Conservation (phyloP, 2,329 filamentous ascomycete species). For the Pestalotiopsis sp. region DNA sequence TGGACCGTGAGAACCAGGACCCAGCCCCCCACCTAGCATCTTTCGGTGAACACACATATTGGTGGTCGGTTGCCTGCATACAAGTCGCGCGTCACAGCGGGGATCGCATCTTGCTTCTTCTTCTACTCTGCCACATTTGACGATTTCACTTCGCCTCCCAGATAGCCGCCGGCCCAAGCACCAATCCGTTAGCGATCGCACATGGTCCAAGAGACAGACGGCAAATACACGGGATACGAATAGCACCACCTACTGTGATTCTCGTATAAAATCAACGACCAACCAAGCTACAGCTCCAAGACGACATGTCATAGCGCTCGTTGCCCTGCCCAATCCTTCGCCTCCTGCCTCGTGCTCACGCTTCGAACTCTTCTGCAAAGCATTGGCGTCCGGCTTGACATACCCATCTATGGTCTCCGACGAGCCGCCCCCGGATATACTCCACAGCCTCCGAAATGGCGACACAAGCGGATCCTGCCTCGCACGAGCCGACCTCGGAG, state of each 20-base stretch:
- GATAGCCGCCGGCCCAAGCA: neutral
- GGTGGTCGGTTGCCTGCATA: slow-evolving; percentile 22
- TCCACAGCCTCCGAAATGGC: slow-evolving; percentile 29
- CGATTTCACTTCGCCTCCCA: neutral
- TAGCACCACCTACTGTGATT: neutral
- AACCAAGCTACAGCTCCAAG: slow-evolving; percentile 3
- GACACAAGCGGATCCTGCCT: slow-evolving; percentile 24
- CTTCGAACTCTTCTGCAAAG: slow-evolving; percentile 24
- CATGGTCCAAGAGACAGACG: neutral
- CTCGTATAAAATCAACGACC: slow-evolving; percentile 10
- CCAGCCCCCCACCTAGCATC: slow-evolving; percentile 21
- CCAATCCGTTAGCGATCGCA: neutral
- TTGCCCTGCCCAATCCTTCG: slow-evolving; percentile 16
- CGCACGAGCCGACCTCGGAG: slow-evolving; percentile 26
- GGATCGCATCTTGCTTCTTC: slow-evolving; percentile 4
- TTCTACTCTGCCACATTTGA: slow-evolving; percentile 1
- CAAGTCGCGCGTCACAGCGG: slow-evolving; percentile 18
- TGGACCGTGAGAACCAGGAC: neutral
- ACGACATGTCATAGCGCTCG: slow-evolving; percentile 15
- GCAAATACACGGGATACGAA: neutral
- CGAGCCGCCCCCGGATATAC: slow-evolving; percentile 21
- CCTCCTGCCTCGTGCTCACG: slow-evolving; percentile 6
- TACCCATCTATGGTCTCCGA: slow-evolving; percentile 22
- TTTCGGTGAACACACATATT: slow-evolving; percentile 21
- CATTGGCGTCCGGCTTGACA: slow-evolving; percentile 21